phyloP scores from a whole-genome alignment of 805 yeast genomes.

The Clavispora santaluciae region DNA sequence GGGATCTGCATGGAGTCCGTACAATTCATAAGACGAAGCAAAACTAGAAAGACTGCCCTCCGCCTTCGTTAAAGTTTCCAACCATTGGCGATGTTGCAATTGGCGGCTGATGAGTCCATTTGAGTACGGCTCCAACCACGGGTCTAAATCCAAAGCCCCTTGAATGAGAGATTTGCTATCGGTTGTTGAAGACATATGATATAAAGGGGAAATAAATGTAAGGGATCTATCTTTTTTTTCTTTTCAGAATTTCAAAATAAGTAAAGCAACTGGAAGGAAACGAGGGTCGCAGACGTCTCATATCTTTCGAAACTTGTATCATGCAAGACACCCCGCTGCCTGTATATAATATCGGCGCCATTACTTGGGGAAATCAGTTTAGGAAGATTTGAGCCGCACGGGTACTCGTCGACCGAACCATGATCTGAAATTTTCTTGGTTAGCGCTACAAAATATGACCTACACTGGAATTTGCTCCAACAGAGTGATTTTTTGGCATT shows the following conservation, averaged over 20 bases:
- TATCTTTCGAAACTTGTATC: background rate
- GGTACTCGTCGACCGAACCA: background rate
- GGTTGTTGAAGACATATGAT: background rate
- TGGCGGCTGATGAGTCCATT: slow-evolving; percentile 67
- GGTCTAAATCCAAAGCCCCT: slow-evolving; percentile 71
- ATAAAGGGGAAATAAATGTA: too few relatives aligned
- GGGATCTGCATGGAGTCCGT: slow-evolving; percentile 68
- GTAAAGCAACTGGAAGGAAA: background rate
- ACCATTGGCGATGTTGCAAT: slow-evolving; percentile 61
- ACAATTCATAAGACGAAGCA: slow-evolving; percentile 68
- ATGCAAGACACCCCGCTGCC: background rate
- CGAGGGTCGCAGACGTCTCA: background rate
- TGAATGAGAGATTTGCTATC: slow-evolving; percentile 24
- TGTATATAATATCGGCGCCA: background rate
- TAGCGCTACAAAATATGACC: too few relatives aligned
- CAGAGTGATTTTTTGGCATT: background rate
- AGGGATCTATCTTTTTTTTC: too few relatives aligned
- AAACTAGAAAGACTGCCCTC: slow-evolving; percentile 61
- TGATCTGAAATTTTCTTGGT: too few relatives aligned
- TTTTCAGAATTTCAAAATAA: too few relatives aligned
- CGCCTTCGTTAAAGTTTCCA: slow-evolving; percentile 43
- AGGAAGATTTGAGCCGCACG: background rate
- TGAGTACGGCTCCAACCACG: slow-evolving; percentile 79
- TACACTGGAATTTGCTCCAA: too few relatives aligned
- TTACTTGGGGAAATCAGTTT: background rate